These are phyloP conservation scores for Solanum hybrid DNA, from an alignment of 305 asterid genomes.

Conservation along the genomic window DNA sequence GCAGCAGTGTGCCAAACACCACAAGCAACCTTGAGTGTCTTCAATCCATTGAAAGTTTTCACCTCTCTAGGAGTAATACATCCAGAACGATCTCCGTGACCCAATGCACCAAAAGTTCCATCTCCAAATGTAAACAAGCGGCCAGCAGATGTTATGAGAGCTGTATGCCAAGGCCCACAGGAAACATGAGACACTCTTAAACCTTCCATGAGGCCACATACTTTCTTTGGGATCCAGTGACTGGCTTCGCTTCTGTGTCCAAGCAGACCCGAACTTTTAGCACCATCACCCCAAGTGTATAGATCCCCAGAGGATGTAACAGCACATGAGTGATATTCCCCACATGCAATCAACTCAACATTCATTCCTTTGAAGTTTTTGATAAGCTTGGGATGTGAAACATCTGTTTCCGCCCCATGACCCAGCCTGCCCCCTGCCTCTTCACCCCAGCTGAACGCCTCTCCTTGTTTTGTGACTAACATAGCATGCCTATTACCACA, in stretches of 20 bases:
- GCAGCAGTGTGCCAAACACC: conserved; percentile 98
- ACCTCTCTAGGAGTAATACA: conserved; percentile 53
- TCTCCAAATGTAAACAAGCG: conserved; percentile 78
- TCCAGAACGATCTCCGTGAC: conserved; percentile 51
- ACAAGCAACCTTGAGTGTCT: conserved; percentile 53
- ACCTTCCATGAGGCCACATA: conserved; percentile 53
- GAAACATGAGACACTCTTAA: conserved; percentile 60
- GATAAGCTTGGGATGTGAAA: conserved; percentile 53
- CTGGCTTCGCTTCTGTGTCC: conserved; percentile 65
- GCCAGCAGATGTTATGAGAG: conserved; percentile 48
- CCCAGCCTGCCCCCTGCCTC: conserved; percentile 80
- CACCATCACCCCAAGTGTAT: conserved; percentile 81
- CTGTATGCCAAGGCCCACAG: conserved; percentile 95
- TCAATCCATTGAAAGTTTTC: conserved; percentile 46
- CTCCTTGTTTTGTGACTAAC: conserved; percentile 78
- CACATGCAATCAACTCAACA: conserved; percentile 66
- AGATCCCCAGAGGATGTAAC: conserved; percentile 70
- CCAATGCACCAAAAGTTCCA: conserved; percentile 84
- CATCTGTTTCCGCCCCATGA: conserved; percentile 62
- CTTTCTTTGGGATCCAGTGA: conserved; percentile 77
- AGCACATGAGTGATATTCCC: conserved; percentile 78
- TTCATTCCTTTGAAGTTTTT: conserved; percentile 46
- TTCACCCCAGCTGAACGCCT: conserved; percentile 88
- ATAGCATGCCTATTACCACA: conserved; percentile 67
- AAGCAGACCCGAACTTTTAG: conserved; percentile 46